Base-by-base conservation (phyloP, 345 rosid species). In the Brassica carinata region DNA sequence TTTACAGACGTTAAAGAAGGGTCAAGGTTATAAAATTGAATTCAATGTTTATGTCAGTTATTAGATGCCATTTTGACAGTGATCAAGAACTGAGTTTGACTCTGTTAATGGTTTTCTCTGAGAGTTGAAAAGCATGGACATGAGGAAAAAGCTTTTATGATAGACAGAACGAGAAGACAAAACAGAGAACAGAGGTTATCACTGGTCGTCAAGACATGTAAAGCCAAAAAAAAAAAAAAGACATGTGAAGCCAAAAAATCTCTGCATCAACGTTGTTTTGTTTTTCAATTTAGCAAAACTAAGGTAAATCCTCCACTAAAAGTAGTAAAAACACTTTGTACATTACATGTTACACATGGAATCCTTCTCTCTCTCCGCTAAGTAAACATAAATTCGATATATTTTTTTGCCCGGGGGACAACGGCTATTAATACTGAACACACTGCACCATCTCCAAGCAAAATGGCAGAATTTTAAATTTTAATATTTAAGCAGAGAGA, bases 391-490 rank as follows among this genome's bases (percentile, higher is more conserved):
- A 77, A 81, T 36, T 69, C 65, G 72, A 73, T 76, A 69, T 73
- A 11, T 71, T 43, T 8, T 63, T 62, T 17, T 64, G 29, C 74
- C 74, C 88, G 85, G 90, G 85, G 78, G 90, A 92, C 91, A 89
- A 67, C 88, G 89, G 93, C 85, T 85, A 88, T 89, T 89, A 91
- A 87, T 89, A 86, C 88, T 69, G 82, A 73, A 81, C 88, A 87
- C 88, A 78, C 86, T 64, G 59, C 88, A 84, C 87, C 84, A 51
- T 77, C 82, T 84, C 87, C 90, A 72, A 85, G 83, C 87, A 84
- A 69, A 72, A 78, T 65, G 33, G 63, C 75, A 58, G 31, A 78
- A 26, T 62, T 31, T 53, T 43, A 30, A 45, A 72, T 31, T 19
- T 55, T 38, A 55, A 67, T 48, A 2, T 27, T 51, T 34, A 26